These are phyloP conservation scores for Russula sp. DNA, from an alignment of 768 basidiomycete species.

Conservation along the genomic window DNA sequence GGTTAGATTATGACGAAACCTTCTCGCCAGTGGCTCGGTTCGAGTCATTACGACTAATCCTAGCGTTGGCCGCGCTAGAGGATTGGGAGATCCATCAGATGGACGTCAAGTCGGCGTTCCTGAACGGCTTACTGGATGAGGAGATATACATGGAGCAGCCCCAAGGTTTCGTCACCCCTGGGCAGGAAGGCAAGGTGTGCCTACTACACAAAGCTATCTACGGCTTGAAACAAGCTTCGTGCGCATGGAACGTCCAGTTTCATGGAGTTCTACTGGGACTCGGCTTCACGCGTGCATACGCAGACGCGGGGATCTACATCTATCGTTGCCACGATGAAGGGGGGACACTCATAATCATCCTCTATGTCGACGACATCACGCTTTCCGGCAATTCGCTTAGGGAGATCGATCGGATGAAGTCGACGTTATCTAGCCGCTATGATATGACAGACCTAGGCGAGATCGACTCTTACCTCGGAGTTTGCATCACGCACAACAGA, in stretches of 20 bases:
- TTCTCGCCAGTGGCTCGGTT: background rate
- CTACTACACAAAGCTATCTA: background rate
- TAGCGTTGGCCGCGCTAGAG: background rate
- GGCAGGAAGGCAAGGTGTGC: background rate
- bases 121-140: constrained; percentile 29
- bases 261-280: background rate
- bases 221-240: background rate
- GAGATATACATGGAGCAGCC: constrained; percentile 15
- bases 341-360: background rate
- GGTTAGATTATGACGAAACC: constrained; percentile 25
- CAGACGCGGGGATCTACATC: background rate
- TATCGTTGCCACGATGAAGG: background rate
- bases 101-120: constrained; percentile 22
- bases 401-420: no score
- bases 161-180: constrained; percentile 14
- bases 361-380: no score
- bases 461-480: no score
- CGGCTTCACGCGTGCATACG: background rate
- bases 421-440: no score
- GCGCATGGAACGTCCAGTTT: no score
- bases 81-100: no score
- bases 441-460: no score
- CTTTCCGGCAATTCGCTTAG: no score
- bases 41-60: constrained; percentile 10
- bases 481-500: no score